Conservation (phyloP, 352 stramenopile genomes). For the Pythium sp. region DNA sequence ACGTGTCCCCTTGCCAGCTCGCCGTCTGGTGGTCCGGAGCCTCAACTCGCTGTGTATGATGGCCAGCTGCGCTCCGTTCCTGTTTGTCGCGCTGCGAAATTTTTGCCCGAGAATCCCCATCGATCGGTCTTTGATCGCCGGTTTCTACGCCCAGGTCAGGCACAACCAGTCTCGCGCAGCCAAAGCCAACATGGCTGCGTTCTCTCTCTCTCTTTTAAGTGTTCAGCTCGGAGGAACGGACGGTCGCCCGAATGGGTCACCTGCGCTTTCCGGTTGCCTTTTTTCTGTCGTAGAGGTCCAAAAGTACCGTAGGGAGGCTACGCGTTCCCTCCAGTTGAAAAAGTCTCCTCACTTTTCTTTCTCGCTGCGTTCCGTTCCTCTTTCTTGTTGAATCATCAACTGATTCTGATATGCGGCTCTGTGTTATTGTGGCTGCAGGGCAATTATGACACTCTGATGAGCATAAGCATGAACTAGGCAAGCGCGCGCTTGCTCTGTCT, state of each 20-base stretch:
- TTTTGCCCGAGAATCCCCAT: not conserved
- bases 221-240: not conserved
- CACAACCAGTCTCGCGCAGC: not conserved
- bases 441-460: no score
- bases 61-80: not conserved
- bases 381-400: not conserved
- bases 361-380: not conserved
- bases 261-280: not conserved
- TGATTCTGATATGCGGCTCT: constrained; percentile 5
- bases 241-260: not conserved
- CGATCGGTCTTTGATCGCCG: not conserved
- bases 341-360: not conserved
- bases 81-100: not conserved
- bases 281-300: not conserved
- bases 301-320: not conserved
- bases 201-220: not conserved
- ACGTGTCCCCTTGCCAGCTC: not conserved
- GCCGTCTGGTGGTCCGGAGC: not conserved
- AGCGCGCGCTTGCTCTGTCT: no score
- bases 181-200: not conserved
- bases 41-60: not conserved
- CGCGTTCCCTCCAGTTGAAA: not conserved
- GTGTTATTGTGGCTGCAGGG: not conserved
- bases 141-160: not conserved
- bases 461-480: no score